These are phyloP conservation scores for Aegilops bicornis DNA, from an alignment of 176 grass and related monocot species.

Conservation along the genomic window DNA sequence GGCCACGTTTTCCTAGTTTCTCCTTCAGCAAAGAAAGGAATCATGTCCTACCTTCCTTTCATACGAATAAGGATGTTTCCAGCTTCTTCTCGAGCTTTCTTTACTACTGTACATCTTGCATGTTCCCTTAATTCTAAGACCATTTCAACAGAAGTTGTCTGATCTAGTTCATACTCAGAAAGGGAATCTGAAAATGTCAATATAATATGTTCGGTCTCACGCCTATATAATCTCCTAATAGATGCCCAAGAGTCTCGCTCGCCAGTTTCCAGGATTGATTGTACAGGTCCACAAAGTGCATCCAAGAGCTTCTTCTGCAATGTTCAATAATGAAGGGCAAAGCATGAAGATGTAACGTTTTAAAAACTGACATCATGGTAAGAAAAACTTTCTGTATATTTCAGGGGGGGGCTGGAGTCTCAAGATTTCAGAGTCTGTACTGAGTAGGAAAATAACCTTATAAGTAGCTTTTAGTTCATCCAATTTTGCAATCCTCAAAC, in stretches of 20 bases:
- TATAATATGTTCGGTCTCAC: slow-evolving; percentile 53
- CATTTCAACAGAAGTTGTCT: slow-evolving; percentile 45
- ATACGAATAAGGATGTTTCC: slow-evolving; percentile 71
- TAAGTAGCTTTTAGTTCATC: slow-evolving; percentile 61
- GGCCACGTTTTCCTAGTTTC: background rate
- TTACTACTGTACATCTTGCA: slow-evolving; percentile 62
- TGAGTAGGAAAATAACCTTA: slow-evolving; percentile 51
- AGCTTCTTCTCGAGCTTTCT: slow-evolving; percentile 83
- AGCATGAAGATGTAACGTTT: slow-evolving; percentile 12
- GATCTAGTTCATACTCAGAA: slow-evolving; percentile 73
- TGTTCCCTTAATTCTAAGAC: slow-evolving; percentile 57
- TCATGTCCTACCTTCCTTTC: slow-evolving; percentile 83
- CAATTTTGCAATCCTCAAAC: slow-evolving; percentile 48
- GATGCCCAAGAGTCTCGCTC: slow-evolving; percentile 62
- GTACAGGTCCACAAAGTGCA: slow-evolving; percentile 63
- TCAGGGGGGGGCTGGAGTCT: background rate
- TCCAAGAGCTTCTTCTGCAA: slow-evolving; percentile 66
- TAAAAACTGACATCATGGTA: background rate
- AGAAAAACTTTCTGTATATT: background rate
- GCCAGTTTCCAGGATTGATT: slow-evolving; percentile 67
- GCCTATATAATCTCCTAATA: slow-evolving; percentile 62
- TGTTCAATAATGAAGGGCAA: background rate
- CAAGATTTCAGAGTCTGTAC: background rate
- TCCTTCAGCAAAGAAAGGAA: background rate
- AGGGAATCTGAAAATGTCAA: slow-evolving; percentile 52